Conservation (phyloP, 192 early-diverging fungal species). For the Rhizophagus sp. region DNA sequence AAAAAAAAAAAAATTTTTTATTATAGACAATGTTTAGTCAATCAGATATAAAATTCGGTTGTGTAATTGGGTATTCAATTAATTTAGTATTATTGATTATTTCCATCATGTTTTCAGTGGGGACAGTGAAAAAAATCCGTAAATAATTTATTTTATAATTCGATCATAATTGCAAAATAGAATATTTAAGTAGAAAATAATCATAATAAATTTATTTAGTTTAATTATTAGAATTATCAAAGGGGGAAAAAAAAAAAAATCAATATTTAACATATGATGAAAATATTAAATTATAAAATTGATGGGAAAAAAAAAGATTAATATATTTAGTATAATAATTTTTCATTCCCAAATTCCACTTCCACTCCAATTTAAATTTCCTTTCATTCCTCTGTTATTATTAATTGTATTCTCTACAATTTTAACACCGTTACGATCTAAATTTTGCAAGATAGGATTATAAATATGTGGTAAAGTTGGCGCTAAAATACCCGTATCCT, state of each 20-base stretch:
- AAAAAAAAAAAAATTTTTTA: too few relatives aligned
- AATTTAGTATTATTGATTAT: slow-evolving; percentile 32
- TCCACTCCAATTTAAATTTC: slow-evolving; percentile 39
- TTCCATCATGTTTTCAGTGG: background rate
- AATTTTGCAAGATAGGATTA: slow-evolving; percentile 64
- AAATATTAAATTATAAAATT: too few relatives aligned
- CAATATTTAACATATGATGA: too few relatives aligned
- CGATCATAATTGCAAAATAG: too few relatives aligned
- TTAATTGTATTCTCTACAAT: slow-evolving; percentile 56
- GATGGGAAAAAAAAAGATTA: background rate
- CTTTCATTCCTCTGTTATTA: slow-evolving; percentile 41
- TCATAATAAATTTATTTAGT: too few relatives aligned
- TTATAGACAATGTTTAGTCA: slow-evolving; percentile 51
- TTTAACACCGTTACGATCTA: slow-evolving; percentile 62
- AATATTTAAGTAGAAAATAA: too few relatives aligned
- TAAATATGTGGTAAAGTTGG: slow-evolving; percentile 74
- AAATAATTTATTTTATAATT: background rate
- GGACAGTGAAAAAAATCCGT: background rate
- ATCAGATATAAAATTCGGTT: slow-evolving; percentile 42
- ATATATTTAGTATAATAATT: background rate
- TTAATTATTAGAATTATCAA: too few relatives aligned
- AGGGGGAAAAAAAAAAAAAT: too few relatives aligned
- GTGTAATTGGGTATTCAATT: slow-evolving; percentile 44
- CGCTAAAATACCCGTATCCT: slow-evolving; percentile 63
- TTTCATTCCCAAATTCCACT: slow-evolving; percentile 43